Conservation (phyloP, 257 asterid species). For the Fraxinus quadrangulata region DNA sequence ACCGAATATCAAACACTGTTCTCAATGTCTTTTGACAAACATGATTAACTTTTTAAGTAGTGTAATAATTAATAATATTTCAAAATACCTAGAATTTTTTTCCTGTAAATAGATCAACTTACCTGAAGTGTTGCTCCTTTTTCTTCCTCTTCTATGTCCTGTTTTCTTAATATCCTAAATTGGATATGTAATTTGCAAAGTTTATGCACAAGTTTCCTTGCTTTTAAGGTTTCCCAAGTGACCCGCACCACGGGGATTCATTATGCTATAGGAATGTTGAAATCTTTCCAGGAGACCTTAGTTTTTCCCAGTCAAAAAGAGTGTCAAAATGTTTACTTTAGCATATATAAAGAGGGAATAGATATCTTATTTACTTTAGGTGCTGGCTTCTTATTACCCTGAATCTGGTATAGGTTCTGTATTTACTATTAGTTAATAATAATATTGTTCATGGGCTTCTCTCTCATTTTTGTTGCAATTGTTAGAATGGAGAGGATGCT, state of each 20-base stretch:
- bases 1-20: not conserved
- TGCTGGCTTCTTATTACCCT: not conserved
- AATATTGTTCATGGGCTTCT: constrained; percentile 17
- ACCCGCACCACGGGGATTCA: not conserved
- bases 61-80: not conserved
- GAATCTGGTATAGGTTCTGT: constrained; percentile 16
- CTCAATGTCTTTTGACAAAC: not conserved
- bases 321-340: constrained; percentile 6
- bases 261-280: constrained; percentile 12
- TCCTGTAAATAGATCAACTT: not conserved
- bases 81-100: not conserved
- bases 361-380: constrained; percentile 8
- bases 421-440: constrained; percentile 6
- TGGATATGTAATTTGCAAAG: constrained; percentile 13
- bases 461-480: constrained; percentile 15
- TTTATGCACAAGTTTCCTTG: not conserved
- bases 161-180: not conserved
- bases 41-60: not conserved
- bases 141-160: constrained; percentile 1
- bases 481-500: constrained; percentile 74
- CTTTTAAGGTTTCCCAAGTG: not conserved
- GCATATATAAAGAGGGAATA: constrained; percentile 17
- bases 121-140: not conserved
- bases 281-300: not conserved
- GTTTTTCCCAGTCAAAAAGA: not conserved